Conservation (phyloP, 768 basidiomycete genomes). For the Clavulina sp. region DNA sequence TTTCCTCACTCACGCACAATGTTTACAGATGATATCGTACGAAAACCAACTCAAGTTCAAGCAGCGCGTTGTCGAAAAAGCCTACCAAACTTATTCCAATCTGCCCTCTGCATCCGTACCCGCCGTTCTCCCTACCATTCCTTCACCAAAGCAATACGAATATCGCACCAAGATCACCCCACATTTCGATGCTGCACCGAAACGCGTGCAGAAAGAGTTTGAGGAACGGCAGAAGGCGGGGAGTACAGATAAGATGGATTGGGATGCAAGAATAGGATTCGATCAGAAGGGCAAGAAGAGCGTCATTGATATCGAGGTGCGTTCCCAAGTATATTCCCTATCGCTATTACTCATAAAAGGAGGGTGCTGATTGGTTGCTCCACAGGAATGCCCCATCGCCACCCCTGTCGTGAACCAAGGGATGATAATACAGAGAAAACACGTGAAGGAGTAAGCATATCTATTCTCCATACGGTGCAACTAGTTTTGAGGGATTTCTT, state of each 20-base stretch:
- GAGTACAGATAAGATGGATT: slow-evolving; percentile 12
- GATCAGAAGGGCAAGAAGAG: slow-evolving; percentile 55
- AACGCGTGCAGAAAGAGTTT: slow-evolving; percentile 17
- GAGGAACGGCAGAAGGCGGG: slow-evolving; percentile 22
- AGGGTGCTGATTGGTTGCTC: not conserved
- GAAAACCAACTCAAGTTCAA: slow-evolving; percentile 75
- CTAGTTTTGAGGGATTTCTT: not conserved
- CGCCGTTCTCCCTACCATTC: slow-evolving; percentile 48
- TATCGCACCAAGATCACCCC: slow-evolving; percentile 97
- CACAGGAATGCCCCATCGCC: slow-evolving; percentile 84
- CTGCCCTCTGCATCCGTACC: slow-evolving; percentile 44
- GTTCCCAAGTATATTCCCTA: not conserved
- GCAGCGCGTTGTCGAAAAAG: slow-evolving; percentile 66
- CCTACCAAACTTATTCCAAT: slow-evolving; percentile 64
- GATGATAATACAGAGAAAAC: slow-evolving; percentile 38
- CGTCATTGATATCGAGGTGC: slow-evolving; percentile 83
- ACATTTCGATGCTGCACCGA: slow-evolving; percentile 70
- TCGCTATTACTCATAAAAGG: slow-evolving; percentile 1
- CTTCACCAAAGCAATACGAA: slow-evolving; percentile 76
- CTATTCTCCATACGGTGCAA: not conserved
- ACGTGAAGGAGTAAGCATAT: slow-evolving; percentile 46
- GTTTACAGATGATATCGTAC: slow-evolving; percentile 83
- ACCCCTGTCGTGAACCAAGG: slow-evolving; percentile 62
- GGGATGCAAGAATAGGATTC: slow-evolving; percentile 79
- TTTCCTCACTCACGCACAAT: not conserved